phyloP scores from a whole-genome alignment of 331 rosid genomes.

The Arachis monticola region DNA sequence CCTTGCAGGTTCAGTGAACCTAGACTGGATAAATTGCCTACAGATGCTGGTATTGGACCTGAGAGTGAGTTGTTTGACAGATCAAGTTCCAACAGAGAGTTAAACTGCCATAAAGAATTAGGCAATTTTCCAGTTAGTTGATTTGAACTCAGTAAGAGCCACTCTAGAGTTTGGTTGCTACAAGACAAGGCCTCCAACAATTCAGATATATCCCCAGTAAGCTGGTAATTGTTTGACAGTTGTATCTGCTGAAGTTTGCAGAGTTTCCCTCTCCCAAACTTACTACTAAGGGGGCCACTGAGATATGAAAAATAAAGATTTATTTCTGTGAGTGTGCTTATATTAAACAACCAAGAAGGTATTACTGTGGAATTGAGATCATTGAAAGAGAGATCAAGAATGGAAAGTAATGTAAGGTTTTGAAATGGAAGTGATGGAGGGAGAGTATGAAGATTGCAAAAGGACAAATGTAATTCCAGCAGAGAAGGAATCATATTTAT shows the following conservation, averaged over 20 bases:
- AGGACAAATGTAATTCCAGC: slow-evolving; percentile 9
- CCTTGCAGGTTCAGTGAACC: background rate
- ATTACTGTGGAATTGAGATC: slow-evolving; percentile 9
- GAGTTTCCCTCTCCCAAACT: slow-evolving; percentile 9
- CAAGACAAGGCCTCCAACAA: slow-evolving; percentile 25
- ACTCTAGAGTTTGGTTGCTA: slow-evolving; percentile 29
- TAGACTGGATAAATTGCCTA: slow-evolving; percentile 25
- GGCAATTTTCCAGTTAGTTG: slow-evolving; percentile 22
- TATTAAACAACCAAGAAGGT: slow-evolving; percentile 36
- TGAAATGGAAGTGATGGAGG: slow-evolving; percentile 22
- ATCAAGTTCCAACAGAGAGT: background rate
- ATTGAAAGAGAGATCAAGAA: slow-evolving; percentile 21
- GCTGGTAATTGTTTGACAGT: background rate
- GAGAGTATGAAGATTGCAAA: slow-evolving; percentile 20
- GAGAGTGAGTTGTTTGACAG: slow-evolving; percentile 16
- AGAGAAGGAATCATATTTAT: slow-evolving; percentile 27
- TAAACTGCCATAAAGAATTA: slow-evolving; percentile 4
- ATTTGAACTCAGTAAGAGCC: background rate
- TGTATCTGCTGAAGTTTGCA: slow-evolving; percentile 9
- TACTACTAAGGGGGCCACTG: background rate
- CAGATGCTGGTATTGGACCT: slow-evolving; percentile 28
- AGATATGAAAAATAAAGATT: background rate
- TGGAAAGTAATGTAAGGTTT: slow-evolving; percentile 38
- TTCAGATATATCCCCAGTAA: slow-evolving; percentile 26
- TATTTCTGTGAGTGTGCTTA: slow-evolving; percentile 22